Evolutionary conservation across 106 monocot species (phyloP).

Genomic region (Dendrobium officinale): DNA sequence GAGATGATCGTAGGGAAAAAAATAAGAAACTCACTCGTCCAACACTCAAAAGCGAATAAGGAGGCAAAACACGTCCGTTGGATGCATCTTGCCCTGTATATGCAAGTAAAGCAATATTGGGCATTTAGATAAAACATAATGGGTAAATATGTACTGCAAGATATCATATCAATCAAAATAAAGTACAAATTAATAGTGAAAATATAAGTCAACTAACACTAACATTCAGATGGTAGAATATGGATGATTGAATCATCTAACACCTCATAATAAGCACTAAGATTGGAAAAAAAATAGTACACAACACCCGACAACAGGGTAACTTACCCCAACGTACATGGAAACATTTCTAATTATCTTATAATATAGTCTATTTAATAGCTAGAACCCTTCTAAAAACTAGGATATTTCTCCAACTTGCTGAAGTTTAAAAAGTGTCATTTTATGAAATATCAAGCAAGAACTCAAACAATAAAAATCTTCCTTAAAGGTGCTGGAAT

Average conservation of each 20-base stretch:
- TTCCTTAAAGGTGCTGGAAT: not conserved
- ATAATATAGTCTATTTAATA: not conserved
- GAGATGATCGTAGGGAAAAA: not conserved
- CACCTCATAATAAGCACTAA: not conserved
- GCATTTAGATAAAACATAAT: not conserved
- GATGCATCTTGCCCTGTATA: slow-evolving; percentile 45
- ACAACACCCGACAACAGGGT: not conserved
- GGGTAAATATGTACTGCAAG: not conserved
- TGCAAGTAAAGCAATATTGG: not conserved
- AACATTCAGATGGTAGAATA: not conserved
- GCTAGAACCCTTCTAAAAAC: not conserved
- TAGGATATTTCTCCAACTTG: not conserved
- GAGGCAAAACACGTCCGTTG: slow-evolving; percentile 28
- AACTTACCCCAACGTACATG: not conserved
- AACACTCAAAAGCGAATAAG: slow-evolving; percentile 48
- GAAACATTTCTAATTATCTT: not conserved
- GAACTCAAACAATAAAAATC: not conserved
- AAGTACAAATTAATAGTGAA: not conserved
- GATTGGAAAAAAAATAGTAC: not conserved
- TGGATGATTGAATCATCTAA: not conserved
- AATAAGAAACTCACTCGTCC: slow-evolving; percentile 42
- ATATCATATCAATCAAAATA: not conserved
- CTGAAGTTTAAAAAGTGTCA: not conserved
- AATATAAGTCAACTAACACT: not conserved
- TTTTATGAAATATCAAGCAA: not conserved